Base-by-base conservation (phyloP, 2,329 filamentous ascomycete genomes). In the Davidsoniella virescens region DNA sequence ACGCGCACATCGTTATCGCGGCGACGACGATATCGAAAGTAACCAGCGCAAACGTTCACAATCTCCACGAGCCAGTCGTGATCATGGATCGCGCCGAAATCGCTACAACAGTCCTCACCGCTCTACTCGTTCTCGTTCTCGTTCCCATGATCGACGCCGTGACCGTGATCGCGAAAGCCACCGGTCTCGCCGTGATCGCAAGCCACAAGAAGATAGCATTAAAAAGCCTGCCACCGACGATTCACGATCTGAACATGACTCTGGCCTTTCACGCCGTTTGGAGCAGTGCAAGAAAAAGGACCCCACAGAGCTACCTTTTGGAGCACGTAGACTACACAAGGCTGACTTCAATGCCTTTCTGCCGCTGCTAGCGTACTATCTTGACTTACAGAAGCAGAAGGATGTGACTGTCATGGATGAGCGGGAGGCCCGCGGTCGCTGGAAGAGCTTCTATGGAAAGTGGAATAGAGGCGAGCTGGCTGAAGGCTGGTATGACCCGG, bases 391-490 rank as follows among this genome's bases (percentile, higher is more conserved):
- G 64, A 95, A 95, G 66, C 72, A 78, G 38, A 72, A 84, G 39
- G 67, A 81, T 49, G 67, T 93, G 1, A 71, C 79, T 16, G 72
- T 76, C 8, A 69, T 96, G 56, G 74, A 78, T 51, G 80, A 86
- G 55, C 73, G 75, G n/a, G 88, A 95, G 62, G 65, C 80, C 1
- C 82, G 73, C 56, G 87, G 88, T 1, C 71, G 90, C 50, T 98
- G 90, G 87, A 94, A 94, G 72, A 90, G 87, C 62, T 98, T 96
- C 59, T 63, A 90, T 10, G 72, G 75, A 3, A 90, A 87, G 70
- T 98, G 92, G 90, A 98, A 98, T 67, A 76, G 78, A 58, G 82
- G 80, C 60, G 85, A 90, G 66, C 70, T 96, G 55, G 82, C 84
- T 4, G 82, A 90, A 63, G 86, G 86, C 44, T 98, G 90, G 90